These are phyloP conservation scores for Funneliformis caledonium DNA, from an alignment of 371 early-diverging fungal genomes.

Conservation along the genomic window DNA sequence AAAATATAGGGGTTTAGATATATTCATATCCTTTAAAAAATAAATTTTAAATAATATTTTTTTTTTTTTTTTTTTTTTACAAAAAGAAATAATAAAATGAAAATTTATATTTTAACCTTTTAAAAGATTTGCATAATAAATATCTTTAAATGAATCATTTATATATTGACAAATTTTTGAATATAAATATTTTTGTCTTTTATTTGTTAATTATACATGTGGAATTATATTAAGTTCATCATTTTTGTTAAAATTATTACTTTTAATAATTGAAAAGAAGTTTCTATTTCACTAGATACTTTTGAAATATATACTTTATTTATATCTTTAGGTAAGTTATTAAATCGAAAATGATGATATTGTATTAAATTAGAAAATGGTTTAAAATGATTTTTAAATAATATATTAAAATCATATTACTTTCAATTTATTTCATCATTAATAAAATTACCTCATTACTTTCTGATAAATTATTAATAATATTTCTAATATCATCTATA, in stretches of 20 bases:
- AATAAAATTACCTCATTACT: background rate
- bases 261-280: conserved; percentile 8
- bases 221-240: background rate
- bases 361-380: background rate
- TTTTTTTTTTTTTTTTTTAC: too few relatives aligned
- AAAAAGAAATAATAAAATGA: too few relatives aligned
- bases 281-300: background rate
- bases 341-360: conserved; percentile 17
- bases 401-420: background rate
- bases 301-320: conserved; percentile 16
- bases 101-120: too few relatives aligned
- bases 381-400: conserved; percentile 1
- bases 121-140: conserved; percentile 12
- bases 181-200: conserved; percentile 13
- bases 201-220: too few relatives aligned
- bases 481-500: background rate
- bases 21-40: too few relatives aligned
- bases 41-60: too few relatives aligned
- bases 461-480: conserved; percentile 9
- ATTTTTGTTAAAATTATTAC: conserved; percentile 6
- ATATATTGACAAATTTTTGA: background rate
- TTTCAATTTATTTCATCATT: background rate
- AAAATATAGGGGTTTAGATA: too few relatives aligned
- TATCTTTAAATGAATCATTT: conserved; percentile 9
- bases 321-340: background rate